Evolutionary conservation across 2,329 filamentous ascomycete genomes (phyloP).

Genomic region (Alternaria triticimaculans): DNA sequence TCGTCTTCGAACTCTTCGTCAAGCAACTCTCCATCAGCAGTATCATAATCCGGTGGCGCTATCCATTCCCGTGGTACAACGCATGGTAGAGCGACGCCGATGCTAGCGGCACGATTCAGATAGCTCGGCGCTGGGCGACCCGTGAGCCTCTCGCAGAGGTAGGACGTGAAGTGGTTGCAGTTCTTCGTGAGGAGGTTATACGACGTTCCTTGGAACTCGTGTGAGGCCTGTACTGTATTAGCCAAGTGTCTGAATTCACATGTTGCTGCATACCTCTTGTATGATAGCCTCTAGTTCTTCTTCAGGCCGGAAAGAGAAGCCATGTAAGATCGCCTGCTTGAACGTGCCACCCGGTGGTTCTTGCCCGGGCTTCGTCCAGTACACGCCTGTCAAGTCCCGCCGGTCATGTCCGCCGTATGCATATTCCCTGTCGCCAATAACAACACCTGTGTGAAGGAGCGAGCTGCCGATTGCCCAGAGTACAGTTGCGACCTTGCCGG

Average conservation of each 20-base stretch:
- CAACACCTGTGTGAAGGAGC: slow-evolving; percentile 82
- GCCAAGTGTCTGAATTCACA: neutral
- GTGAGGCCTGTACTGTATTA: slow-evolving; percentile 59
- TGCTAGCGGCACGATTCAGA: slow-evolving; percentile 84
- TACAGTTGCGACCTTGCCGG: slow-evolving; percentile 74
- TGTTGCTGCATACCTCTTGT: slow-evolving; percentile 51
- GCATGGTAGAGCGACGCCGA: slow-evolving; percentile 81
- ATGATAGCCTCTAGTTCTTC: slow-evolving; percentile 76
- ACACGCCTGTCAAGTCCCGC: slow-evolving; percentile 75
- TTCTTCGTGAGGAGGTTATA: slow-evolving; percentile 86
- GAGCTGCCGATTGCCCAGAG: slow-evolving; percentile 80
- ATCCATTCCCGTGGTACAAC: slow-evolving; percentile 85
- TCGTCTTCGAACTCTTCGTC: slow-evolving; percentile 63
- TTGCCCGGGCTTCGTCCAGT: slow-evolving; percentile 76
- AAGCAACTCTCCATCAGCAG: slow-evolving; percentile 72
- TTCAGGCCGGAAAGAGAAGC: slow-evolving; percentile 73
- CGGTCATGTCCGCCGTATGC: slow-evolving; percentile 83
- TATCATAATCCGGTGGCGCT: slow-evolving; percentile 76
- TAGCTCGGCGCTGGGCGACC: slow-evolving; percentile 73
- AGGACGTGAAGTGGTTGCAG: slow-evolving; percentile 87
- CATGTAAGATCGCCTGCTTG: slow-evolving; percentile 75
- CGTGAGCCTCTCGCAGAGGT: slow-evolving; percentile 76
- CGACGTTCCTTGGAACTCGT: slow-evolving; percentile 74
- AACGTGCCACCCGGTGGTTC: slow-evolving; percentile 81
- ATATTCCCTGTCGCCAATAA: slow-evolving; percentile 81